These are phyloP conservation scores for Wickerhamiella galacta DNA, from an alignment of 805 yeast genomes.

Conservation along the genomic window DNA sequence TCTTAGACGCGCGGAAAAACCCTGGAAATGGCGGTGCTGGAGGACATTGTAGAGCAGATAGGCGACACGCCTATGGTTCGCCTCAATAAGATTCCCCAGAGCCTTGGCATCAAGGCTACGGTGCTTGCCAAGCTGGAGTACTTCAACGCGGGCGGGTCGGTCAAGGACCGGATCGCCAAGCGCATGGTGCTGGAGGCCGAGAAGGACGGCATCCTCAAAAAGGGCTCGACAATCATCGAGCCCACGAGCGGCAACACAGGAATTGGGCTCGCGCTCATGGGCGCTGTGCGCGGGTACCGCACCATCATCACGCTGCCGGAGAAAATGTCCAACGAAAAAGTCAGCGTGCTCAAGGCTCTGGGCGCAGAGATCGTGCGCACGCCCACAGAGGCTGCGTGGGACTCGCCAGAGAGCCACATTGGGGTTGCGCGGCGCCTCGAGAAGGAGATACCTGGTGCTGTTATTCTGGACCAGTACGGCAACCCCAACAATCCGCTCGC, in stretches of 20 bases:
- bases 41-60: conserved; percentile 52
- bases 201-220: conserved; percentile 55
- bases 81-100: conserved; percentile 60
- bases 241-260: conserved; percentile 90
- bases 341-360: conserved; percentile 68
- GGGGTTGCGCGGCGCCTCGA: conserved; percentile 73
- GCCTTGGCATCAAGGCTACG: conserved; percentile 52
- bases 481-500: conserved; percentile 70
- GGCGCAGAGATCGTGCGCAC: conserved; percentile 87
- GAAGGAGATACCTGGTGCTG: conserved; percentile 70
- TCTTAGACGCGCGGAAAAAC: too few species aligned
- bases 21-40: conserved; percentile 20
- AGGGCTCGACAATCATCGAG: conserved; percentile 67
- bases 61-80: conserved; percentile 74
- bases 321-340: conserved; percentile 84
- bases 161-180: conserved; percentile 76
- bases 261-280: conserved; percentile 72
- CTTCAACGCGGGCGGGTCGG: conserved; percentile 82
- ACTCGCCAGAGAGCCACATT: conserved; percentile 77
- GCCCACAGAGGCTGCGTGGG: conserved; percentile 88
- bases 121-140: conserved; percentile 55
- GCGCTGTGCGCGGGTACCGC: conserved; percentile 75
- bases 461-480: conserved; percentile 68
- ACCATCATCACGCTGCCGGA: conserved; percentile 80
- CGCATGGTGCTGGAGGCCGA: conserved; percentile 81